Evolutionary conservation across 352 stramenopile species (phyloP), one percentile per base, ranked within the genome.

Genomic region (Phytopythium ostracodes): DNA sequence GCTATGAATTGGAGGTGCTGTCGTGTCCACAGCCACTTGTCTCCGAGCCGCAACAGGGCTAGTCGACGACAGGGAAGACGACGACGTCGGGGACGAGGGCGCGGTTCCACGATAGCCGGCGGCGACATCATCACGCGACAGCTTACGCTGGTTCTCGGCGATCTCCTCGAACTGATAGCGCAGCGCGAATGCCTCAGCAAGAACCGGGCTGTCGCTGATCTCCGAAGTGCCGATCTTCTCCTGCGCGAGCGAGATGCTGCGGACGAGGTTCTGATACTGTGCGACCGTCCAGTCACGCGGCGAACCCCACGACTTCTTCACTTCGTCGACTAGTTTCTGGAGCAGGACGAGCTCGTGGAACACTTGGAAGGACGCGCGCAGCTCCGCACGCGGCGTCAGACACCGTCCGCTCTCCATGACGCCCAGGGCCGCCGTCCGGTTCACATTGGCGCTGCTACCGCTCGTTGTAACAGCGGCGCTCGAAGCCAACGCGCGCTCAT

Each of bases 141-240:
- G 59, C 46, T 77, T 77, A n/a, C 65, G 58, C 57, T 91, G 79
- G 63, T 89, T 91, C 54, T 78, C 74, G 2, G 77, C 65, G 4
- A 87, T 80, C 60, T 89, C 79, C 50, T 91, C 81, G 53, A 88
- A 91, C 40, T 76, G 70, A 52, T 89, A 89, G 52, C 80, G 81
- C 36, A 89, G 50, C 50, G 69, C 64, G 53, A 84, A 84, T n/a
- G 81, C 79, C 5, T 77, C 65, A 0, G 68, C 63, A 8, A 91
- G 65, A 35, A 91, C 68, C n/a, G 55, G 65, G 49, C 73, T 70
- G 8, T 33, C 61, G 0, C 77, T 63, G 20, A 81, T 64, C 11
- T 76, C 71, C 8, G 67, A 62, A 35, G 56, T 68, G 18, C 73
- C 70, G 1, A 68, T 62, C 38, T 77, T 81, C 55, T 85, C 76